These are phyloP conservation scores for Aspergillus homomorphus DNA, from an alignment of 495 filamentous ascomycete genomes.

Conservation along the genomic window DNA sequence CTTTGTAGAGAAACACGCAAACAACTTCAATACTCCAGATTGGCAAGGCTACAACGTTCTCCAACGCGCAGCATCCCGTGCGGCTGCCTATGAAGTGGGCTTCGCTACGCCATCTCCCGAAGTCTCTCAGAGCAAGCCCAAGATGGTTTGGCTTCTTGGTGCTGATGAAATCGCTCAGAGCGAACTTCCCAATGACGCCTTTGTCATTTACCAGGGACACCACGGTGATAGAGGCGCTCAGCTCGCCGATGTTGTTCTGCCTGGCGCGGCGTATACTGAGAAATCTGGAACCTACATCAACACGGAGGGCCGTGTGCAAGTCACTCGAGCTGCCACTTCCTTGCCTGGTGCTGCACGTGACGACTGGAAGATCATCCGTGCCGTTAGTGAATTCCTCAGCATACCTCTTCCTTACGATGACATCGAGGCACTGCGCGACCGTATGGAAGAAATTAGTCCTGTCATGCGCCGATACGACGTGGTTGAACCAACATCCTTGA, in stretches of 20 bases:
- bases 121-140: constrained; percentile 78
- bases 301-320: constrained; percentile 92
- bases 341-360: constrained; percentile 85
- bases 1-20: constrained; percentile 88
- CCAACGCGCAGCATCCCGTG: constrained; percentile 85
- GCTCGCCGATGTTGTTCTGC: constrained; percentile 89
- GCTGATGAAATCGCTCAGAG: constrained; percentile 80
- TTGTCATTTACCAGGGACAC: constrained; percentile 96
- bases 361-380: constrained; percentile 98
- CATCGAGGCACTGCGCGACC: constrained; percentile 77
- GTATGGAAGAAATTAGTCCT: constrained; percentile 93
- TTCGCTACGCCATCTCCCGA: constrained; percentile 78
- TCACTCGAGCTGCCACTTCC: constrained; percentile 82
- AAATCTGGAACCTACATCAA: constrained; percentile 97
- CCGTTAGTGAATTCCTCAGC: constrained; percentile 85
- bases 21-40: constrained; percentile 81
- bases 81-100: constrained; percentile 91
- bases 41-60: constrained; percentile 98
- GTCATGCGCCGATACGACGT: constrained; percentile 86
- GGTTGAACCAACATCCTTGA: constrained; percentile 71
- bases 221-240: constrained; percentile 93
- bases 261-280: constrained; percentile 93
- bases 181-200: constrained; percentile 89
- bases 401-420: constrained; percentile 88
- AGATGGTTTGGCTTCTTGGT: constrained; percentile 95